phyloP scores from a whole-genome alignment of 148 eudicot species.

The Silene conica region DNA sequence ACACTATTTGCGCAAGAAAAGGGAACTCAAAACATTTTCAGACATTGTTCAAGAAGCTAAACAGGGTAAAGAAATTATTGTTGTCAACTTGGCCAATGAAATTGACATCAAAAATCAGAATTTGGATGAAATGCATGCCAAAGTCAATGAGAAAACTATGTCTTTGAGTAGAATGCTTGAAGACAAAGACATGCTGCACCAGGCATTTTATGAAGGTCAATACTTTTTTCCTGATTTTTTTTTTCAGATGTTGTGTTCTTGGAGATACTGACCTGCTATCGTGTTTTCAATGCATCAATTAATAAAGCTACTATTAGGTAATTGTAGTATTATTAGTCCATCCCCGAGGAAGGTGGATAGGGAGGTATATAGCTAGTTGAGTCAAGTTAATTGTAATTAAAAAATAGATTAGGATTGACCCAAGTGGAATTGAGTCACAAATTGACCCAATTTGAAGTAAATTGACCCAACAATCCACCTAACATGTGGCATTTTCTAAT shows the following conservation, averaged over 20 bases:
- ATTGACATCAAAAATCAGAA: slow-evolving; percentile 48
- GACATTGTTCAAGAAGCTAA: slow-evolving; percentile 47
- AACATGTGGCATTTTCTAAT: no score
- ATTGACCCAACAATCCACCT: no score
- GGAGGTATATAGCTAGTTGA: no score
- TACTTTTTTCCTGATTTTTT: background rate
- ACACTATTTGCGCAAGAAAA: slow-evolving; percentile 47
- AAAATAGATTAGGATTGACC: no score
- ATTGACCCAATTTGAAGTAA: no score
- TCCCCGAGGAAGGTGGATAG: no score
- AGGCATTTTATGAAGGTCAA: slow-evolving; percentile 50
- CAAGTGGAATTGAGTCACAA: no score
- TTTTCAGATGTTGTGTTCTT: background rate
- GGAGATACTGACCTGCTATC: background rate
- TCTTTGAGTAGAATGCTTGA: slow-evolving; percentile 50
- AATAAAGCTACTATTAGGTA: background rate
- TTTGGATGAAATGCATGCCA: slow-evolving; percentile 47
- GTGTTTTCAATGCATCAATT: background rate
- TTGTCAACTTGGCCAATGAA: slow-evolving; percentile 48
- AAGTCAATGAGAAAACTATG: slow-evolving; percentile 48
- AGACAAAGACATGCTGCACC: slow-evolving; percentile 57
- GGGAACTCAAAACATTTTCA: slow-evolving; percentile 51
- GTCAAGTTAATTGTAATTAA: no score
- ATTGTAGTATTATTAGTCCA: no score
- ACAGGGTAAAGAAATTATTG: slow-evolving; percentile 28